These are phyloP conservation scores for Arthrobotrys sphaeroides DNA, from an alignment of 2,329 filamentous ascomycete species.

Conservation along the genomic window DNA sequence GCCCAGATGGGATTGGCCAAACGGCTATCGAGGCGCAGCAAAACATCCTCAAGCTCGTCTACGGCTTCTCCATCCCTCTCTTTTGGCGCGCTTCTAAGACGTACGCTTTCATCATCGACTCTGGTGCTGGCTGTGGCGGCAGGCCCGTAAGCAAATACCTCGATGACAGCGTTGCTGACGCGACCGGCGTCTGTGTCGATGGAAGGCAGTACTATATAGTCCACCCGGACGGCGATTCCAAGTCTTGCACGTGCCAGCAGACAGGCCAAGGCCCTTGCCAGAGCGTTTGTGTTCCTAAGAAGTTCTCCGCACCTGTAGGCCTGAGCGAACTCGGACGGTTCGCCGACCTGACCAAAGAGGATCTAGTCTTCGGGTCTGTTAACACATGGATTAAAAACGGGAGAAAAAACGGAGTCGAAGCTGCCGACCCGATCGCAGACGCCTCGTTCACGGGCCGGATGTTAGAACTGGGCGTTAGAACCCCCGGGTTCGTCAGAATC, in stretches of 20 bases:
- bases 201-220: constrained; percentile 60
- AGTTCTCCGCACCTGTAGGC: constrained; percentile 59
- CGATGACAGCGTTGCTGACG: constrained; percentile 54
- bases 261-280: constrained; percentile 28
- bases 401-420: constrained; percentile 58
- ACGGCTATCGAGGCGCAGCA: constrained; percentile 20
- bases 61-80: constrained; percentile 59
- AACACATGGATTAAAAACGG: constrained; percentile 59
- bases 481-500: constrained; percentile 61
- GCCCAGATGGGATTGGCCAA: neutral
- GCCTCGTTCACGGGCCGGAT: constrained; percentile 56
- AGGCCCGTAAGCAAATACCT: constrained; percentile 57
- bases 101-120: constrained; percentile 60
- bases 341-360: constrained; percentile 56
- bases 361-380: constrained; percentile 54
- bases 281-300: constrained; percentile 51
- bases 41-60: constrained; percentile 58
- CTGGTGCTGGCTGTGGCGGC: constrained; percentile 58
- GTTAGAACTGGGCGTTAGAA: constrained; percentile 59
- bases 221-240: constrained; percentile 56
- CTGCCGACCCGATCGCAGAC: constrained; percentile 57
- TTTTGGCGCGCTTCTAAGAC: constrained; percentile 58
- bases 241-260: constrained; percentile 33
- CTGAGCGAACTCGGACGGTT: constrained; percentile 58
- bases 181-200: constrained; percentile 57